A percentile compares a stretch with the other conserved stretches of the same genome.
Conservation (phyloP, 352 stramenopile species). For the Phytophthora aleatoria region DNA sequence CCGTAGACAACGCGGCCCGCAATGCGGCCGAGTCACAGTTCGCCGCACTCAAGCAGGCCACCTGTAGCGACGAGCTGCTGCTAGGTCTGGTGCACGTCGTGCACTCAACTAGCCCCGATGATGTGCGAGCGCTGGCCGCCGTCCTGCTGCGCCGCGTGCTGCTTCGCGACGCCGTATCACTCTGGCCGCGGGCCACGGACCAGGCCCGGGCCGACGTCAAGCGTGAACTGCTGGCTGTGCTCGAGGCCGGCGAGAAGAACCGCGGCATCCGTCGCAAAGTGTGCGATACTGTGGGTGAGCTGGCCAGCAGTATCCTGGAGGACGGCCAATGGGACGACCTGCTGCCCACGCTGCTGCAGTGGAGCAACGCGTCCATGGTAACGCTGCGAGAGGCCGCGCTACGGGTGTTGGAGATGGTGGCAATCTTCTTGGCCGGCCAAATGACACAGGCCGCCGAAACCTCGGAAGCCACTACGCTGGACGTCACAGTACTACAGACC, state of each 20-base stretch:
- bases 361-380: slow-evolving; percentile 49
- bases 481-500: slow-evolving; percentile 58
- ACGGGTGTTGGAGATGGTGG: slow-evolving; percentile 82
- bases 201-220: slow-evolving; percentile 57
- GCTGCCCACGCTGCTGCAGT: slow-evolving; percentile 70
- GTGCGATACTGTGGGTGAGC: slow-evolving; percentile 83
- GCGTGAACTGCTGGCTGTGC: slow-evolving; percentile 62
- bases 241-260: slow-evolving; percentile 61
- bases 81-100: slow-evolving; percentile 59
- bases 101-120: slow-evolving; percentile 61
- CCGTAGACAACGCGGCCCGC: slow-evolving; percentile 72
- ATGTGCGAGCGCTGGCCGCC: slow-evolving; percentile 73
- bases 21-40: slow-evolving; percentile 72
- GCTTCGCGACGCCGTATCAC: slow-evolving; percentile 75
- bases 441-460: slow-evolving; percentile 49
- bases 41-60: slow-evolving; percentile 59
- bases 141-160: slow-evolving; percentile 80
- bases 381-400: slow-evolving; percentile 73
- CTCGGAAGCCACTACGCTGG: slow-evolving; percentile 34
- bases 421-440: slow-evolving; percentile 67
- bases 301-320: slow-evolving; percentile 80
- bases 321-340: slow-evolving; percentile 83
- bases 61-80: slow-evolving; percentile 59
- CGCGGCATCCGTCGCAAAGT: slow-evolving; percentile 83
- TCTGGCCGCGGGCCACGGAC: slow-evolving; percentile 69